These are phyloP conservation scores for Kurtzmaniella quercitrusa DNA, from an alignment of 1,139 yeast genomes.

Conservation along the genomic window DNA sequence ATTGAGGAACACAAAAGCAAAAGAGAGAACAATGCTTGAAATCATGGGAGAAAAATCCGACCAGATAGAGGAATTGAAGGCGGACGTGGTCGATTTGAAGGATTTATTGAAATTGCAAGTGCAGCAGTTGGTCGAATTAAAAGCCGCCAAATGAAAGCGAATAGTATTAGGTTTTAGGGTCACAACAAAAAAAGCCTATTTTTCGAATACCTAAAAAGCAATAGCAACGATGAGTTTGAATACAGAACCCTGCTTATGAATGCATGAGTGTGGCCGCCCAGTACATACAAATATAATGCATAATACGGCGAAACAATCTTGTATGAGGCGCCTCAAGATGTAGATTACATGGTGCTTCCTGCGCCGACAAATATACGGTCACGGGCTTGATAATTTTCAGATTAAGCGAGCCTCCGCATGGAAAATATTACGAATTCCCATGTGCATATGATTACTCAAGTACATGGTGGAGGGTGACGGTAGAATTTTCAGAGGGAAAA, in stretches of 20 bases:
- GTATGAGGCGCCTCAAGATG: background rate
- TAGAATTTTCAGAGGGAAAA: too few relatives aligned
- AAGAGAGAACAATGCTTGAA: constrained; percentile 62
- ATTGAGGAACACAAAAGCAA: constrained; percentile 33
- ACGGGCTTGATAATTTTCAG: too few relatives aligned
- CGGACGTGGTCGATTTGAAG: constrained; percentile 86
- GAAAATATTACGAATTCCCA: too few relatives aligned
- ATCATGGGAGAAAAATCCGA: constrained; percentile 88
- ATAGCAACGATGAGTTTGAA: background rate
- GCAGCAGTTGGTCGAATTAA: constrained; percentile 66
- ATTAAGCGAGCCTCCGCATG: too few relatives aligned
- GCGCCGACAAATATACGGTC: too few relatives aligned
- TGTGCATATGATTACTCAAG: too few relatives aligned
- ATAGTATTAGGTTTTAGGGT: too few relatives aligned
- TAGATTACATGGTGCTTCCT: too few relatives aligned
- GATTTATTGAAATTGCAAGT: constrained; percentile 79
- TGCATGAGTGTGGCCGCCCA: background rate
- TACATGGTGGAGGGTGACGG: too few relatives aligned
- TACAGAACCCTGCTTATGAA: background rate
- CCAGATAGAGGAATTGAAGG: constrained; percentile 74
- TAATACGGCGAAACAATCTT: background rate
- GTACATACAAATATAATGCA: background rate
- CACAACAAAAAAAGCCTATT: background rate
- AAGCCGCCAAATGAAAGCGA: background rate
- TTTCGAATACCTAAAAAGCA: background rate